Evolutionary conservation across 2,329 filamentous ascomycete species (phyloP).

Genomic region (Talaromyces sp.): DNA sequence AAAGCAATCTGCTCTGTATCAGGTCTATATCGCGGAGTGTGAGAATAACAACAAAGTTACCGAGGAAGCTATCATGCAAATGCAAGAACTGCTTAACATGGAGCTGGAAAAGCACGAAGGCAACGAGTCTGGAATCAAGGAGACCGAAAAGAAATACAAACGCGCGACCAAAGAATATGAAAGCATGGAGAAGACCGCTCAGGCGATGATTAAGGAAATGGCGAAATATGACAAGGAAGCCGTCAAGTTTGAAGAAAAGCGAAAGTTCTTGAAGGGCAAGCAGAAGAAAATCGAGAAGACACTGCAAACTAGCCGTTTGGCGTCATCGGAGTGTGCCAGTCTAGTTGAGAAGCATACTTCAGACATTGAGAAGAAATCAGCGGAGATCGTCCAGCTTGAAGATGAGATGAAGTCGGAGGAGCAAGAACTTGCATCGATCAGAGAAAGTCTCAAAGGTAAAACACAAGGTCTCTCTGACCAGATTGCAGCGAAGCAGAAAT

Average conservation of each 20-base stretch:
- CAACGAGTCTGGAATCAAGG: conserved; percentile 83
- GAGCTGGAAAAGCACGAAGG: conserved; percentile 92
- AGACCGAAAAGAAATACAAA: conserved; percentile 79
- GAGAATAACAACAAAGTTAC: conserved; percentile 84
- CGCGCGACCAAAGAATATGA: conserved; percentile 80
- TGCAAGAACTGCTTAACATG: conserved; percentile 78
- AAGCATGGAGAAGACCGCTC: conserved; percentile 73
- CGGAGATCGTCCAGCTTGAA: conserved; percentile 74
- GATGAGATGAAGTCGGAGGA: conserved; percentile 73
- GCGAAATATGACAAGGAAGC: conserved; percentile 92
- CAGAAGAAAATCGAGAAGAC: conserved; percentile 93
- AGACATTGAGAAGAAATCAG: conserved; percentile 71
- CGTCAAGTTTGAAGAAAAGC: conserved; percentile 97
- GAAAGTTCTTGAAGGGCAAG: conserved; percentile 86
- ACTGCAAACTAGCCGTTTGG: conserved; percentile 70
- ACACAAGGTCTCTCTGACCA: conserved; percentile 91
- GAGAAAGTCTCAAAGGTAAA: conserved; percentile 87
- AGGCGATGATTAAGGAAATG: conserved; percentile 77
- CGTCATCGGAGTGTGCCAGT: conserved; percentile 68
- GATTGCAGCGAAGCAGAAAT: conserved; percentile 87
- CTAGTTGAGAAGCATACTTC: conserved; percentile 72
- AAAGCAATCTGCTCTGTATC: conserved; percentile 89
- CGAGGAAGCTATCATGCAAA: conserved; percentile 82
- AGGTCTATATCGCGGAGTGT: conserved; percentile 84
- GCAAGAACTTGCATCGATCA: conserved; percentile 73